Conservation (phyloP, 495 filamentous ascomycete species). For the Xylaria nigripes region DNA sequence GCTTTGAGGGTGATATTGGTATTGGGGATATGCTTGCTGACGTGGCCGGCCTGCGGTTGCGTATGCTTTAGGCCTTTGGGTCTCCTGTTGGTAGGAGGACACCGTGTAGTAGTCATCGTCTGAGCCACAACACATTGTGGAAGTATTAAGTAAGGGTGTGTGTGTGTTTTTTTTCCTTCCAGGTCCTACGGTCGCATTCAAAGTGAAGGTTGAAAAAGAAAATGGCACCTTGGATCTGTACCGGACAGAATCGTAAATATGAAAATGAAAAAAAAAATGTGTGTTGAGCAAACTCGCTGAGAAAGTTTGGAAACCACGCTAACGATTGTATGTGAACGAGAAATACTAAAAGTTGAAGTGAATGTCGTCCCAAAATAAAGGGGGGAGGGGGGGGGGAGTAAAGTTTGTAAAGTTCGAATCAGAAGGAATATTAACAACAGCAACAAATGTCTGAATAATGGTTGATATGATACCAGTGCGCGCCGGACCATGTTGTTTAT, state of each 20-base stretch:
- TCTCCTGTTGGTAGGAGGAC: not conserved
- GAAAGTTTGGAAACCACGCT: not conserved
- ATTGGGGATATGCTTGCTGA: not conserved
- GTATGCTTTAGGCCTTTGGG: not conserved
- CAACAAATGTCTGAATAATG: too few species aligned
- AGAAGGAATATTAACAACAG: too few species aligned
- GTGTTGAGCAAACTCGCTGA: not conserved
- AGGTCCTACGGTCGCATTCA: not conserved
- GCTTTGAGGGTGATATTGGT: not conserved
- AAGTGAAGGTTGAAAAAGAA: not conserved
- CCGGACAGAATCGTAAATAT: constrained; percentile 2
- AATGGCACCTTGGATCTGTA: too few species aligned
- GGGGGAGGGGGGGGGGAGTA: too few species aligned
- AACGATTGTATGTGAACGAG: not conserved
- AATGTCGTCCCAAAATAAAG: too few species aligned
- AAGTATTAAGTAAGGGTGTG: not conserved
- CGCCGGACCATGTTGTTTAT: not conserved
- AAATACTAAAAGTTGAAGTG: not conserved
- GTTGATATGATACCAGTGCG: not conserved
- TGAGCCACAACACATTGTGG: constrained; percentile 9
- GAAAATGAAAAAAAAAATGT: not conserved
- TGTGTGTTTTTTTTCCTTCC: too few species aligned
- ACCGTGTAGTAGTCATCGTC: constrained; percentile 1
- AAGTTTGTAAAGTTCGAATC: too few species aligned
- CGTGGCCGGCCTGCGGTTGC: not conserved